Percentiles rank a stretch among this genome's conserved stretches.
Conservation (phyloP, 1,284 basidiomycete species). For the Cutaneotrichosporon spelunceum region DNA sequence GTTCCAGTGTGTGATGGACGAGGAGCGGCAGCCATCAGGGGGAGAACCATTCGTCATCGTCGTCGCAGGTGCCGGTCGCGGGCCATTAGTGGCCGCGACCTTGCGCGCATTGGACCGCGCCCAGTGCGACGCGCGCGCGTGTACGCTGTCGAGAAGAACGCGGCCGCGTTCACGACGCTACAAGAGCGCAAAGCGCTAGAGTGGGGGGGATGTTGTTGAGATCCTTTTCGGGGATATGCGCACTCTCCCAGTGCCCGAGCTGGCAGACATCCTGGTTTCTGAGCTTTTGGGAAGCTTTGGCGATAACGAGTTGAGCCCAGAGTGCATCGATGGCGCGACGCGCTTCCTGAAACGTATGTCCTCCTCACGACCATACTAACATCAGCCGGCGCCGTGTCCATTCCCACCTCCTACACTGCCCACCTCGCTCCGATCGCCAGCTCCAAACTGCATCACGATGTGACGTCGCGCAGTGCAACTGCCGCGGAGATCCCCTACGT, state of each 20-base stretch:
- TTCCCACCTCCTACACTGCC: slow-evolving; percentile 92
- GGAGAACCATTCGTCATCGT: slow-evolving; percentile 59
- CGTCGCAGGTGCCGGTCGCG: slow-evolving; percentile 92
- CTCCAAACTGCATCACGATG: slow-evolving; percentile 84
- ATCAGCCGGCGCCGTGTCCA: slow-evolving; percentile 84
- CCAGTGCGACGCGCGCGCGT: slow-evolving; percentile 63
- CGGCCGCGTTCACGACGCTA: slow-evolving; percentile 86
- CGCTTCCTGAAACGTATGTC: slow-evolving; percentile 78
- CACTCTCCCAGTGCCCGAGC: slow-evolving; percentile 69
- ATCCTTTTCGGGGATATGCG: slow-evolving; percentile 95
- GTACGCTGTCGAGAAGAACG: slow-evolving; percentile 95
- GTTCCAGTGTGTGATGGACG: slow-evolving; percentile 72
- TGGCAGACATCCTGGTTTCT: slow-evolving; percentile 89
- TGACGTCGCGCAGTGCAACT: slow-evolving; percentile 51
- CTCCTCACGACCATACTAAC: background rate
- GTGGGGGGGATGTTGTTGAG: slow-evolving; percentile 77
- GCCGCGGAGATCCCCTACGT: slow-evolving; percentile 94
- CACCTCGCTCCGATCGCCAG: slow-evolving; percentile 91
- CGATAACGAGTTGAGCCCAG: slow-evolving; percentile 97
- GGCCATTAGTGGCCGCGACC: slow-evolving; percentile 85
- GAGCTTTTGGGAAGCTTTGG: slow-evolving; percentile 96
- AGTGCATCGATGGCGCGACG: slow-evolving; percentile 94
- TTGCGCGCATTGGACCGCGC: slow-evolving; percentile 74
- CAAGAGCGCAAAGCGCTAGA: slow-evolving; percentile 74
- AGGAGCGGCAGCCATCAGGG: slow-evolving; percentile 47